Base-by-base conservation (phyloP, 2,329 filamentous ascomycete species). In the Chaetomiaceae sp. region DNA sequence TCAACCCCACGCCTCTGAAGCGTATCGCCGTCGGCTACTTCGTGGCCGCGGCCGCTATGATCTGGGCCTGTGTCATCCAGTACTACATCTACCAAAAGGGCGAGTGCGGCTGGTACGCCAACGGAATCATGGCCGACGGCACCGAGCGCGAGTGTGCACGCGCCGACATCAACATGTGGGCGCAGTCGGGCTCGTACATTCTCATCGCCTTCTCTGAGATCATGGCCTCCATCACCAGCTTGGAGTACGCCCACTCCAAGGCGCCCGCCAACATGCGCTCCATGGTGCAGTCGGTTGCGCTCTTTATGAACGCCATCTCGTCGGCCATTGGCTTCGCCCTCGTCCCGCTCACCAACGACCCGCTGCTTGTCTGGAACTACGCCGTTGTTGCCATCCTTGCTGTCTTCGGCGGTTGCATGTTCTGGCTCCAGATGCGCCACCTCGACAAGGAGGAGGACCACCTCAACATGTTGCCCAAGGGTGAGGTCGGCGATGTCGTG, bases 191-290 rank as follows among this genome's bases (percentile, higher is more conserved):
- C 3, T 67, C 75, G 0, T 79, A 78, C 61, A 66, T 77, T 4
- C 69, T 78, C 47, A 70, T 78, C 48, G 76, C 73, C 2, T 66
- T 79, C 7, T 70, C 74, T 25, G 76, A 79, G 62, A 75, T 78
- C 42, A 70, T 75, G 51, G 73, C 75, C 1, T 75, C 72, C 52
- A 78, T 78, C 58, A 79, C 76, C 1, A 81, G 78, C 11, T 77
- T 89, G 14, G 86, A 90, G 68, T 89, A 88, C 60, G 86, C 87
- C 20, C 89, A 83, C 70, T 85, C 85, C 63, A 89, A 89, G 68
- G 85, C 86, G 0, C 87, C 87, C 8, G 78, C 77, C 64, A 89
- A 88, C 71, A 90, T 90, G 86, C 78, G 85, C 5, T 85, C 82
- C 23, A 76, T 89, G 51, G 83, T 90, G n/a, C 76, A 78, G 61